Base-by-base conservation (phyloP, 768 basidiomycete genomes). In the Russula abietina region DNA sequence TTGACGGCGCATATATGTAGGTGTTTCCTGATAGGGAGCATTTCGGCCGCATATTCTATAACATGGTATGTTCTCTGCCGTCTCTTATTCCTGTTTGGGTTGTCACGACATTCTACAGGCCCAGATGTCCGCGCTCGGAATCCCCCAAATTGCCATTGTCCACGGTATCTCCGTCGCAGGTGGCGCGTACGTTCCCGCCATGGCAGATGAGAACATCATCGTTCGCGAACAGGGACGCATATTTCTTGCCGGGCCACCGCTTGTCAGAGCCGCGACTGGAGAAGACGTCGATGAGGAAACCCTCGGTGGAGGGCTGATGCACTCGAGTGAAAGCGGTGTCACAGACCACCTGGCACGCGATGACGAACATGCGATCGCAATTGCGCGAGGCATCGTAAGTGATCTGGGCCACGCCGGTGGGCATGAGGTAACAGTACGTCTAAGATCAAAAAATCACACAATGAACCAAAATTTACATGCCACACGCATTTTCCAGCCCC, bases 31-130 rank as follows among this genome's bases (percentile, higher is more conserved):
- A 97, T 77, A 91, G 86, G 72, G 89, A 96, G 66, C 93, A 98
- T 71, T 98, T 98, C 69, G 94, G 94, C 4, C 83, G 94, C 6
- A 96, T 97, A 70, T 98, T 98, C 76, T 97, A 94, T 73, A 97
- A 98, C 70, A 96, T 96, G 93, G 93, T 88, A 60, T 52, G 78
- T 41, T 10, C 43, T 46, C 24, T n/a, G 46, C 54, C 33, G 58
- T 46, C 4, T 6, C 3, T 11, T 48, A 14, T 8, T 39, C 33
- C 45, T 19, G 12, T 36, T 36, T 16, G 10, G 24, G 5, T n/a
- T 8, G 12, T 26, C 24, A 36, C 24, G 19, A 38, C 9, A 14
- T 24, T 17, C 56, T 48, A 24, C 69, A 91, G 89, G 90, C 91
- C 6, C 92, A 93, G 79, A 89, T 96, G 90, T 95, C 93, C 53